These are phyloP conservation scores for Geranomyces variabilis DNA, from an alignment of 192 early-diverging fungal genomes.

Conservation along the genomic window DNA sequence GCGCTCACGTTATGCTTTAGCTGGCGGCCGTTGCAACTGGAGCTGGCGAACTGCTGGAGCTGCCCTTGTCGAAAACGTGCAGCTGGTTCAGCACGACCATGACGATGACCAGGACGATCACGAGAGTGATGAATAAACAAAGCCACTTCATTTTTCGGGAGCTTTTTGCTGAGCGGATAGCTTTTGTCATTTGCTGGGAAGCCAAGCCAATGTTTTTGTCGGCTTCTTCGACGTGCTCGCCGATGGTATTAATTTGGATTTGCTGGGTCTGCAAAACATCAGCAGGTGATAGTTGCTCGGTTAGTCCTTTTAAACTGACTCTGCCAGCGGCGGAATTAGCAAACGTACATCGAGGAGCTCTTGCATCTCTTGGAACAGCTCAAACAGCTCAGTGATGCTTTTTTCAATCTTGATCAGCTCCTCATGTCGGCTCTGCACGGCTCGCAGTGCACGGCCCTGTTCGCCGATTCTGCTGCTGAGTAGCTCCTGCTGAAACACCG, in stretches of 20 bases:
- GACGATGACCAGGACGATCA: slow-evolving; percentile 25
- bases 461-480: slow-evolving; percentile 49
- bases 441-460: slow-evolving; percentile 54
- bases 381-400: slow-evolving; percentile 59
- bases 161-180: slow-evolving; percentile 42
- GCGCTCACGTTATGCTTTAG: not conserved
- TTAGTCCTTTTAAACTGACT: too few relatives aligned
- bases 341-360: slow-evolving; percentile 52
- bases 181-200: slow-evolving; percentile 49
- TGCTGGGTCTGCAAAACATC: slow-evolving; percentile 44
- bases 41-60: not conserved
- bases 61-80: slow-evolving; percentile 3
- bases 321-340: too few relatives aligned
- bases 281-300: too few relatives aligned
- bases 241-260: slow-evolving; percentile 51
- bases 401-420: slow-evolving; percentile 63
- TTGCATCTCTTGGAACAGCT: slow-evolving; percentile 71
- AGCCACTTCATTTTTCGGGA: slow-evolving; percentile 48
- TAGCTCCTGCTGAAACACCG: slow-evolving; percentile 63
- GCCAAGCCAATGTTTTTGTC: slow-evolving; percentile 39
- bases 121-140: slow-evolving; percentile 25
- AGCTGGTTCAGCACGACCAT: slow-evolving; percentile 11
- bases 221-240: slow-evolving; percentile 44
- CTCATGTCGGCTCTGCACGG: slow-evolving; percentile 64
- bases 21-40: not conserved